Base-by-base conservation (phyloP, 164 flowering plant genomes). In the Sextonia rubra region DNA sequence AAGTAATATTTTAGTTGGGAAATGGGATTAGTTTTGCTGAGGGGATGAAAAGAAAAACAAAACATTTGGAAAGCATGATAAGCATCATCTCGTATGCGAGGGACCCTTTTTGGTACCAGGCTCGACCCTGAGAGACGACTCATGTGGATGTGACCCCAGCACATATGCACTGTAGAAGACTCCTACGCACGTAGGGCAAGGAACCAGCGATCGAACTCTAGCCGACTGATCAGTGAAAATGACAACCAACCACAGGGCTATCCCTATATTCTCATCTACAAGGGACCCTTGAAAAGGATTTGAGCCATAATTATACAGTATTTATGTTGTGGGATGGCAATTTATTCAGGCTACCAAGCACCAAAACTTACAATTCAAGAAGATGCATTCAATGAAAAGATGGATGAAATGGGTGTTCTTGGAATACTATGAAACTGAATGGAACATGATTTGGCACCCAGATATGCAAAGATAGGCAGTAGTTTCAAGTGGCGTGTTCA, bases 371-470 rank as follows among this genome's bases (percentile, higher is more conserved):
- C 65, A 14, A 12, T 62, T 14, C 4, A 62, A 62, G 27, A 62
- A 62, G 29, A 62, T 62, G 65, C 65, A 24, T 62, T 62, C 15
- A 62, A 62, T 62, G 65, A 62, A 62, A 62, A 26, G 29, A 62
- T 14, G 29, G 29, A 14, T 62, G 65, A 62, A 23, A 17, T 62
- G 65, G 26, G 65, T 6, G 6, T 62, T 62, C 15, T 23, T 9
- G 32, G 65, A 23, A 62, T 23, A 17, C 26, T 24, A 62, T 24
- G 65, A 62, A 62, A 62, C 24, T 62, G 15, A 25, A 62, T 62
- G 4, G 26, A 25, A 25, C 61, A 25, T 11, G 24, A 62, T n/a
- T 23, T 62, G 32, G 65, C 29, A 25, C 65, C 61, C 14, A 25
- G 14, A 27, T 62, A 23, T 23, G 65, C 26, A 62, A 62, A 25